phyloP scores from a whole-genome alignment of 1,284 basidiomycete genomes.

The Puccinia novopanici region DNA sequence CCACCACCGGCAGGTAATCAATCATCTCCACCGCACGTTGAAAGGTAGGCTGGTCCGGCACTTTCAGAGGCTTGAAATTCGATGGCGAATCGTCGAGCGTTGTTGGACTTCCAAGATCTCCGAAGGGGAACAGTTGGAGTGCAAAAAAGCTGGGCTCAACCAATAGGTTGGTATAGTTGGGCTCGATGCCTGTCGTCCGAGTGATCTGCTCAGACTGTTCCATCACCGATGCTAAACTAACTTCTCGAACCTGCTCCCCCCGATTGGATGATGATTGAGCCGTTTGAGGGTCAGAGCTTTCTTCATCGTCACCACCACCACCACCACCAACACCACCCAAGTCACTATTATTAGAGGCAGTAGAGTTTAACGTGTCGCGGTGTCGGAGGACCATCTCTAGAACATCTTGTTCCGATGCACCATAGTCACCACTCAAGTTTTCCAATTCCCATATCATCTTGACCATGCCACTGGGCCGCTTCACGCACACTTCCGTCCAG shows the following conservation, averaged over 20 bases:
- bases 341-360: slow-evolving; percentile 16
- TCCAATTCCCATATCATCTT: slow-evolving; percentile 82
- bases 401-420: slow-evolving; percentile 72
- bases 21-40: slow-evolving; percentile 71
- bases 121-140: slow-evolving; percentile 64
- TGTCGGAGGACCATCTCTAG: slow-evolving; percentile 56
- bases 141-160: slow-evolving; percentile 86
- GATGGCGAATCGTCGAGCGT: not conserved
- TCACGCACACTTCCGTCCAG: slow-evolving; percentile 84
- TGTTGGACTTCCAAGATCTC: slow-evolving; percentile 11
- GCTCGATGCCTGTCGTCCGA: slow-evolving; percentile 37
- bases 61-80: slow-evolving; percentile 56
- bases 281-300: slow-evolving; percentile 57
- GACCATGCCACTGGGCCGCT: slow-evolving; percentile 85
- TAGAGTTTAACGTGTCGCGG: slow-evolving; percentile 52
- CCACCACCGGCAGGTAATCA: slow-evolving; percentile 89
- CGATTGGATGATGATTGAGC: slow-evolving; percentile 61
- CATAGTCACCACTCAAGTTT: slow-evolving; percentile 72
- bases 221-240: slow-evolving; percentile 38
- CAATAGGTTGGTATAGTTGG: slow-evolving; percentile 60
- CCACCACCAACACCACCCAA: too few relatives aligned
- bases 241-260: slow-evolving; percentile 49
- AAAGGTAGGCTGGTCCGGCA: slow-evolving; percentile 64
- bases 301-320: not conserved
- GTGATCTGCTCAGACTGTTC: slow-evolving; percentile 42